A percentile compares a stretch with the other conserved stretches of the same genome.
Evolutionary conservation across 2,329 filamentous ascomycete genomes (phyloP).

Genomic region (Trichoderma aggressivum): DNA sequence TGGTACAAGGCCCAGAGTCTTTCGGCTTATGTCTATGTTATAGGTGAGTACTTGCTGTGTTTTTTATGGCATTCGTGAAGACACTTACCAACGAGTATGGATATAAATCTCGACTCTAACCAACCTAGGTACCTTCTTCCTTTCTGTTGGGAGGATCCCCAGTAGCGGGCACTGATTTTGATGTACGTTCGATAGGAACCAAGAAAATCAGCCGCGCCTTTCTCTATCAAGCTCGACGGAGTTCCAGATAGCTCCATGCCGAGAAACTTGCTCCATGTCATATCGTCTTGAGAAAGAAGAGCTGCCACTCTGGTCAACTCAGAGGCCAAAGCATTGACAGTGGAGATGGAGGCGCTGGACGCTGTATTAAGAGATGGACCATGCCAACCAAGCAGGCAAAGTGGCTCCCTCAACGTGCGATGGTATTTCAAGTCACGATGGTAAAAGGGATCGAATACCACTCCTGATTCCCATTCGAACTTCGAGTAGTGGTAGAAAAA

Average conservation of each 20-base stretch:
- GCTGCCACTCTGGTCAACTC: conserved; percentile 49
- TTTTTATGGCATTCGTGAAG: background rate
- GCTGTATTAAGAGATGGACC: conserved; percentile 60
- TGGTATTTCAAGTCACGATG: conserved; percentile 50
- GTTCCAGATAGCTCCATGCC: background rate
- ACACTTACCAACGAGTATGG: conserved; percentile 54
- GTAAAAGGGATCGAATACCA: conserved; percentile 60
- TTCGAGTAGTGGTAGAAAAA: conserved; percentile 63
- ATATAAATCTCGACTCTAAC: conserved; percentile 59
- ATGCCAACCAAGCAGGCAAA: conserved; percentile 62
- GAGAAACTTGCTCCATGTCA: conserved; percentile 45
- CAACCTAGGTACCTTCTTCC: conserved; percentile 58
- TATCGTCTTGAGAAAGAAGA: conserved; percentile 35
- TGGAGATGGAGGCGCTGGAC: conserved; percentile 50
- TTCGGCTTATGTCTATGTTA: conserved; percentile 52
- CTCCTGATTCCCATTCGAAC: conserved; percentile 55
- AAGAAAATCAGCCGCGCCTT: conserved; percentile 48
- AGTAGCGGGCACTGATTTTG: conserved; percentile 62
- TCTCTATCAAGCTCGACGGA: background rate
- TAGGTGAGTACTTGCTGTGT: background rate
- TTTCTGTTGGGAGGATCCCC: conserved; percentile 55
- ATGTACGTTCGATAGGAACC: conserved; percentile 51
- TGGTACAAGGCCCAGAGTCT: conserved; percentile 48
- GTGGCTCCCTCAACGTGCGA: conserved; percentile 55
- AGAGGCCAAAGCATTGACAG: conserved; percentile 46